Percentiles rank a stretch among this genome's conserved stretches.
phyloP scores from a whole-genome alignment of 495 filamentous ascomycete species.

The Neurospora pannonica region DNA sequence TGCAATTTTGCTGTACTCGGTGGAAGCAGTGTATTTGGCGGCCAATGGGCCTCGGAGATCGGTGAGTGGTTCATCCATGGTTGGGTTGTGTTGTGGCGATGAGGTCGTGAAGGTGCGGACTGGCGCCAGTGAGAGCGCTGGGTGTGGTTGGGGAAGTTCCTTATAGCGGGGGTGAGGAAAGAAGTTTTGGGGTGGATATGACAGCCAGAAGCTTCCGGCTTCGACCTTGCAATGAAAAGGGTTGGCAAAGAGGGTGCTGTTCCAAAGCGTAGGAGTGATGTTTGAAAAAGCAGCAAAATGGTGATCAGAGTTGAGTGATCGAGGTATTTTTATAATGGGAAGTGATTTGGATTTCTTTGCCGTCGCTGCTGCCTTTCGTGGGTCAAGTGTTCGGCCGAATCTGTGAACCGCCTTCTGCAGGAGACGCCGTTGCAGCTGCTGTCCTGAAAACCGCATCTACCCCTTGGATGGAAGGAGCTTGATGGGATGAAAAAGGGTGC shows the following conservation, averaged over 20 bases:
- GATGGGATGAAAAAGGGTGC: not conserved
- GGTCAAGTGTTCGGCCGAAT: not conserved
- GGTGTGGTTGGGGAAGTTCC: not conserved
- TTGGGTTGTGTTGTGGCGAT: conserved; percentile 1
- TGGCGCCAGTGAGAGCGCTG: not conserved
- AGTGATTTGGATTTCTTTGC: not conserved
- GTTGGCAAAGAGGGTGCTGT: not conserved
- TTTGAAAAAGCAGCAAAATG: not conserved
- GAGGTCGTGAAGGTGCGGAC: conserved; percentile 3
- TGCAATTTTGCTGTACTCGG: conserved; percentile 23
- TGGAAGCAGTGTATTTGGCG: conserved; percentile 18
- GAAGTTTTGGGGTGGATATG: conserved; percentile 5
- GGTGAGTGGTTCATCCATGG: conserved; percentile 10
- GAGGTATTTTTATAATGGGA: not conserved
- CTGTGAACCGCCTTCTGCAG: not conserved
- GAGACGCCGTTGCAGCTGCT: not conserved
- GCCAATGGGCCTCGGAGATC: conserved; percentile 5
- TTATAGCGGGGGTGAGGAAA: conserved; percentile 5
- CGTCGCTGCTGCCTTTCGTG: not conserved
- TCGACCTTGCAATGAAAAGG: not conserved
- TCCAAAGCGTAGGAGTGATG: not conserved
- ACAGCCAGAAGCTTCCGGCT: not conserved
- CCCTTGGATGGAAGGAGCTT: not conserved
- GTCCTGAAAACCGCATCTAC: not conserved
- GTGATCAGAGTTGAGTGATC: not conserved